phyloP scores from a whole-genome alignment of 2,329 filamentous ascomycete genomes.

The Zymoseptoria crescenta region DNA sequence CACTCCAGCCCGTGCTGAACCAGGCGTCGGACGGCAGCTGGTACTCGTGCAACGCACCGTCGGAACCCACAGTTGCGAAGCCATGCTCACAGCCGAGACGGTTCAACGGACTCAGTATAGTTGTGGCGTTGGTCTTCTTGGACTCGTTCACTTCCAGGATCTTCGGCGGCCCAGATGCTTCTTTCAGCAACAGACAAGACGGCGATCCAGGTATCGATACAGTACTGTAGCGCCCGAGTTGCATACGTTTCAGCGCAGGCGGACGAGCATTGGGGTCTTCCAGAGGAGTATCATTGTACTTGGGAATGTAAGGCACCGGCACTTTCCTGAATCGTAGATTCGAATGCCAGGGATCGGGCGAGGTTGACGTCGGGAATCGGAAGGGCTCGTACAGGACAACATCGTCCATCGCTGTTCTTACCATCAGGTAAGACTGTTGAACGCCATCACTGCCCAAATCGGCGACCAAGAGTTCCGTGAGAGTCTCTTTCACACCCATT shows the following conservation, averaged over 20 bases:
- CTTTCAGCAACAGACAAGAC: conserved; percentile 75
- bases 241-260: conserved; percentile 48
- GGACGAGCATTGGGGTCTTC: conserved; percentile 40
- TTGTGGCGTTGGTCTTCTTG: not conserved
- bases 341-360: conserved; percentile 36
- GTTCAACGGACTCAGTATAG: conserved; percentile 63
- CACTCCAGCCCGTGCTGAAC: conserved; percentile 68
- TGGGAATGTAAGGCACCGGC: conserved; percentile 59
- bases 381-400: conserved; percentile 82
- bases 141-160: conserved; percentile 35
- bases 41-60: conserved; percentile 66
- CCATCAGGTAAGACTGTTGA: conserved; percentile 69
- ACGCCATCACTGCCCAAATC: conserved; percentile 70
- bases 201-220: conserved; percentile 77
- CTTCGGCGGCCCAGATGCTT: conserved; percentile 66
- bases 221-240: conserved; percentile 69
- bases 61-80: conserved; percentile 53
- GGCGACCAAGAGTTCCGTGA: conserved; percentile 75
- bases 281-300: conserved; percentile 41
- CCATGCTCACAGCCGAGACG: conserved; percentile 69
- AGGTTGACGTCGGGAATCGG: conserved; percentile 32
- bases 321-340: conserved; percentile 70
- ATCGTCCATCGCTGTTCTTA: conserved; percentile 73
- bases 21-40: conserved; percentile 60
- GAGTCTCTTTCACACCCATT: conserved; percentile 60